A percentile compares a stretch with the other conserved stretches of the same genome.
Evolutionary conservation across 2,329 filamentous ascomycete species (phyloP).

Genomic region (Aphanocladium album): DNA sequence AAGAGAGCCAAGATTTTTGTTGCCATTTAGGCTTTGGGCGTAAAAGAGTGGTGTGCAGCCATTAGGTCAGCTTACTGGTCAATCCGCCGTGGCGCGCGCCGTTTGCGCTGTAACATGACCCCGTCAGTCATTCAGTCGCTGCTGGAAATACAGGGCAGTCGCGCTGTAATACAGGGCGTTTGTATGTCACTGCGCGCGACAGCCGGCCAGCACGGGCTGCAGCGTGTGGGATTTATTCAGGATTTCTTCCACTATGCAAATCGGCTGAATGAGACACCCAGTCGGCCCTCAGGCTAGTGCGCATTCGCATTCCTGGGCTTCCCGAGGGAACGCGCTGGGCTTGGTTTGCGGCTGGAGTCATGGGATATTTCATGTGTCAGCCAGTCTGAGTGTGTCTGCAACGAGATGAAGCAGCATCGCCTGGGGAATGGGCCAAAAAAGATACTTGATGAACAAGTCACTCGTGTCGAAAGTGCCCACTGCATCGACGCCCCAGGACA

Average conservation of each 20-base stretch:
- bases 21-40: background rate
- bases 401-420: background rate
- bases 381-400: background rate
- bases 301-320: background rate
- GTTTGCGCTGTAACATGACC: background rate
- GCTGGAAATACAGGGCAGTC: background rate
- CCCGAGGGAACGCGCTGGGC: background rate
- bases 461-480: background rate
- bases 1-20: background rate
- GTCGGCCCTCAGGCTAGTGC: too few species aligned
- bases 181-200: too few species aligned
- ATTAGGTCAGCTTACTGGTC: slow-evolving; percentile 10
- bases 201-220: too few species aligned
- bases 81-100: background rate
- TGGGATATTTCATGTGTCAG: slow-evolving; percentile 11
- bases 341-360: slow-evolving; percentile 6
- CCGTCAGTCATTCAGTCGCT: background rate
- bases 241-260: too few species aligned
- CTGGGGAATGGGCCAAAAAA: too few species aligned
- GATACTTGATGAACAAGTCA: background rate
- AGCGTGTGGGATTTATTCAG: too few species aligned
- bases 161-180: background rate
- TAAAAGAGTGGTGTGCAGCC: slow-evolving; percentile 1
- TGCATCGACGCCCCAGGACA: slow-evolving; percentile 5
- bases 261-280: too few species aligned